Conservation (phyloP, 495 filamentous ascomycete genomes). For the Aspergillus cavernicola region DNA sequence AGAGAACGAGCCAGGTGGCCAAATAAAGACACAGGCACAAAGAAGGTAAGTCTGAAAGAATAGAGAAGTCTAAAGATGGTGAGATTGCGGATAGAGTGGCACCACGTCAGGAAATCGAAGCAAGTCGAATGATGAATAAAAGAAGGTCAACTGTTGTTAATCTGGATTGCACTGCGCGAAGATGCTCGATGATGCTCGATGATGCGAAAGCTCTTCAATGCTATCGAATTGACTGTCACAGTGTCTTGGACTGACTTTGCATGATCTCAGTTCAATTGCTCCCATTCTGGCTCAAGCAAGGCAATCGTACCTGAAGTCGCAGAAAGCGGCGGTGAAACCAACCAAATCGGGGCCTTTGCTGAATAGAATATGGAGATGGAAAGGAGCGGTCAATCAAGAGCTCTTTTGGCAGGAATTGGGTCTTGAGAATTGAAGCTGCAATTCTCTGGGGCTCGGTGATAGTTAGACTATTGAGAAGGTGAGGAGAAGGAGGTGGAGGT, state of each 20-base stretch:
- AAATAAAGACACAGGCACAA: neutral
- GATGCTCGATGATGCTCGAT: constrained; percentile 18
- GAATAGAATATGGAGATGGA: neutral
- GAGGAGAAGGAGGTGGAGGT: neutral
- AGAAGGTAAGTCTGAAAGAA: neutral
- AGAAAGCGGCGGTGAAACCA: constrained; percentile 14
- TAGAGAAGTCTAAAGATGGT: neutral
- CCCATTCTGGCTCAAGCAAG: neutral
- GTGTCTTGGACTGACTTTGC: constrained; percentile 1
- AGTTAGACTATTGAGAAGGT: neutral
- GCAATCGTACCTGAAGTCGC: constrained; percentile 8
- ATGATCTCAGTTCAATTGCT: constrained; percentile 5
- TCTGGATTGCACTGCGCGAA: neutral
- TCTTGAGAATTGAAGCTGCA: constrained; percentile 2
- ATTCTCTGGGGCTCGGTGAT: constrained; percentile 1
- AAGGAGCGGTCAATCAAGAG: constrained; percentile 19
- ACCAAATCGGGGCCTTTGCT: neutral
- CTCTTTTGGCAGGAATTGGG: neutral
- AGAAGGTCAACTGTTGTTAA: too few relatives aligned
- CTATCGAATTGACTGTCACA: neutral
- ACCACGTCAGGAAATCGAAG: constrained; percentile 3
- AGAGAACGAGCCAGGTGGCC: neutral
- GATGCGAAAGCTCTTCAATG: neutral
- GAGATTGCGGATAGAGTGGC: neutral
- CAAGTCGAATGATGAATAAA: constrained; percentile 8